A percentile compares a stretch with the other conserved stretches of the same genome.
Conservation (phyloP, 129 eudicot species). For the Glebionis coronaria region DNA sequence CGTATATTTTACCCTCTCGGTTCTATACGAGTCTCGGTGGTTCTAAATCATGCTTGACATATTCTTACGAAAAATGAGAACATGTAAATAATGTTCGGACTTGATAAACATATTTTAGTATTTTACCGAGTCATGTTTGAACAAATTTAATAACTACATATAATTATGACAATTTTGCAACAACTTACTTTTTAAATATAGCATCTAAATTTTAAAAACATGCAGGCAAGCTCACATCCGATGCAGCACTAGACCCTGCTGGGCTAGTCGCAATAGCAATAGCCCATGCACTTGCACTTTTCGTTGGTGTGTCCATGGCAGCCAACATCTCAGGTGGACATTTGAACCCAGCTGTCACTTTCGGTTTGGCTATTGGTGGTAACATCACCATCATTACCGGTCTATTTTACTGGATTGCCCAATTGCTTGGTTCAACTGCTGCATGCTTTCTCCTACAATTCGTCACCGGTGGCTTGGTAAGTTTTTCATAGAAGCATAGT, state of each 20-base stretch:
- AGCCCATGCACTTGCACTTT: conserved; percentile 59
- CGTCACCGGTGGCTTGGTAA: conserved; percentile 38
- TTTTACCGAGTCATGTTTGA: too few species aligned
- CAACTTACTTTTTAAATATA: too few species aligned
- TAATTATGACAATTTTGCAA: too few species aligned
- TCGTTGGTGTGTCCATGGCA: conserved; percentile 58
- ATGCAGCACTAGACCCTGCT: conserved; percentile 51
- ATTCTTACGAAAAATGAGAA: too few species aligned
- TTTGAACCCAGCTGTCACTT: conserved; percentile 65
- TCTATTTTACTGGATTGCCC: conserved; percentile 63
- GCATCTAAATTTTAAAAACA: too few species aligned
- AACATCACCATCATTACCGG: conserved; percentile 60
- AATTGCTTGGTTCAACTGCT: conserved; percentile 43
- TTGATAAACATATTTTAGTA: too few species aligned
- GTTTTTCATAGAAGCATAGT: not conserved
- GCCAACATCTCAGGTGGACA: conserved; percentile 70
- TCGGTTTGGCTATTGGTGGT: conserved; percentile 64
- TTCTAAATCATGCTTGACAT: not conserved
- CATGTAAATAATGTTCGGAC: too few species aligned
- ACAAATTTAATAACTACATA: too few species aligned
- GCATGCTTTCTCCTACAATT: conserved; percentile 52
- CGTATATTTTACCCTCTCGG: conserved; percentile 13
- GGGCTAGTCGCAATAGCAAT: conserved; percentile 58
- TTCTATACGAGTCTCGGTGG: not conserved
- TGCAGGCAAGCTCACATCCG: conserved; percentile 15